Conservation (phyloP, 257 asterid species). For the Petrea volubilis region DNA sequence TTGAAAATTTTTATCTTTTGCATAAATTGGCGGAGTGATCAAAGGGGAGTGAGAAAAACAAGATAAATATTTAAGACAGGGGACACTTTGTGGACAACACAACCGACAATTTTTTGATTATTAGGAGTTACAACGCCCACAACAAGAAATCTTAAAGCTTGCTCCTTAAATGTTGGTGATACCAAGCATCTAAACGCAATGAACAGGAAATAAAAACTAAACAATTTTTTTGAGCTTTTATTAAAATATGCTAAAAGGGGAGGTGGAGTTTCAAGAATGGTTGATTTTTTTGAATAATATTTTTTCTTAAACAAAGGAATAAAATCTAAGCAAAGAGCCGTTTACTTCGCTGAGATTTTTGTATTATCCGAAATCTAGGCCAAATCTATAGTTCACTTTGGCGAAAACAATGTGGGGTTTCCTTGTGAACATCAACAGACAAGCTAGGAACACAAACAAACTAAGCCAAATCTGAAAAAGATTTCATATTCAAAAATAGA, state of each 20-base stretch:
- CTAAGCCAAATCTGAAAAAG: constrained; percentile 3
- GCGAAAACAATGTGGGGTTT: constrained; percentile 34
- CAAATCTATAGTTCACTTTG: constrained; percentile 38
- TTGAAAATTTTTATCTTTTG: not conserved
- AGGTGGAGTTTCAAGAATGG: constrained; percentile 14
- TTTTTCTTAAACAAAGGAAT: not conserved
- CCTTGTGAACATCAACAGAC: constrained; percentile 32
- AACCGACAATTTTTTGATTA: constrained; percentile 57
- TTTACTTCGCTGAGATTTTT: constrained; percentile 16
- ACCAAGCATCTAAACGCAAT: constrained; percentile 32
- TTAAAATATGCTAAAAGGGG: not conserved
- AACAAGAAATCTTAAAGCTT: constrained; percentile 26
- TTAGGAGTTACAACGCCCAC: constrained; percentile 69
- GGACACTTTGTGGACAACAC: constrained; percentile 37
- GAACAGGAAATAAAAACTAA: not conserved
- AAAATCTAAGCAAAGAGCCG: constrained; percentile 15
- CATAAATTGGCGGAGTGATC: constrained; percentile 27
- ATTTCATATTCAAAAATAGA: not conserved
- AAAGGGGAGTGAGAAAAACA: not conserved
- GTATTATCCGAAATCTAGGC: constrained; percentile 27
- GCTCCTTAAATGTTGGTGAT: constrained; percentile 26
- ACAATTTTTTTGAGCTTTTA: not conserved
- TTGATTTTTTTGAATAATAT: not conserved
- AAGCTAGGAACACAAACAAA: constrained; percentile 20
- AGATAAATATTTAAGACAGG: constrained; percentile 22